phyloP scores from a whole-genome alignment of 768 basidiomycete species.

The Cyclocybe aegerita region DNA sequence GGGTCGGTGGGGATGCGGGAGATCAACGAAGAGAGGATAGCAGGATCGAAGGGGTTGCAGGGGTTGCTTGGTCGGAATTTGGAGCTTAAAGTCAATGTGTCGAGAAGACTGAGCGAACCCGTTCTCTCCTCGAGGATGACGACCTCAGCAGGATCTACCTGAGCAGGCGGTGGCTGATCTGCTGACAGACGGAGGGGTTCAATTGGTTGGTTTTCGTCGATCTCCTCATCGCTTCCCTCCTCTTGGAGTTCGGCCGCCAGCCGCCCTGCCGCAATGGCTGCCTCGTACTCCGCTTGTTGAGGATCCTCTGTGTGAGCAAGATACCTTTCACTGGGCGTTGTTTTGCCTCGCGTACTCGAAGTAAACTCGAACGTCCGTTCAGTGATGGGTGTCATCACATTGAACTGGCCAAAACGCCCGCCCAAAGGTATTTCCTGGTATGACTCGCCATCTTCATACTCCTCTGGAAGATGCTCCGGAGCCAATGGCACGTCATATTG shows the following conservation, averaged over 20 bases:
- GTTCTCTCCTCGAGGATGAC: constrained; percentile 55
- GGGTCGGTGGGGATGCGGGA: constrained; percentile 60
- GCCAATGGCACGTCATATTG: constrained; percentile 31
- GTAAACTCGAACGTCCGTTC: constrained; percentile 90
- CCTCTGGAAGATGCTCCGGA: constrained; percentile 25
- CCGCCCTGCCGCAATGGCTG: constrained; percentile 50
- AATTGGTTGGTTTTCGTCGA: constrained; percentile 20
- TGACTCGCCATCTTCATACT: constrained; percentile 38
- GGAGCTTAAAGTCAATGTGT: constrained; percentile 59
- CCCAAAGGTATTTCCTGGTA: constrained; percentile 58
- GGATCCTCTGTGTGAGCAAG: constrained; percentile 18
- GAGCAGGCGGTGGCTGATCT: constrained; percentile 16
- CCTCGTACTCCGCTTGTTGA: constrained; percentile 41
- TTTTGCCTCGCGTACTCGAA: constrained; percentile 51
- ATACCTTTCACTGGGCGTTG: constrained; percentile 40
- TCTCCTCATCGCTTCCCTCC: constrained; percentile 28
- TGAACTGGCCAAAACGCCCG: constrained; percentile 78
- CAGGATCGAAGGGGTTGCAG: constrained; percentile 80
- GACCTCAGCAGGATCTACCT: constrained; percentile 21
- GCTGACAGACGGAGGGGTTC: constrained; percentile 29
- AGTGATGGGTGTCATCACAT: constrained; percentile 97
- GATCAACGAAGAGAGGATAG: constrained; percentile 63
- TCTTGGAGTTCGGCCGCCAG: constrained; percentile 50
- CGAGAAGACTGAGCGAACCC: constrained; percentile 62
- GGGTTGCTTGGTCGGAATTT: constrained; percentile 80